Percentiles rank a stretch among this genome's conserved stretches.
These are phyloP conservation scores for Aurantiochytrium sp. DNA, from an alignment of 108 stramenopile genomes.

Conservation along the genomic window DNA sequence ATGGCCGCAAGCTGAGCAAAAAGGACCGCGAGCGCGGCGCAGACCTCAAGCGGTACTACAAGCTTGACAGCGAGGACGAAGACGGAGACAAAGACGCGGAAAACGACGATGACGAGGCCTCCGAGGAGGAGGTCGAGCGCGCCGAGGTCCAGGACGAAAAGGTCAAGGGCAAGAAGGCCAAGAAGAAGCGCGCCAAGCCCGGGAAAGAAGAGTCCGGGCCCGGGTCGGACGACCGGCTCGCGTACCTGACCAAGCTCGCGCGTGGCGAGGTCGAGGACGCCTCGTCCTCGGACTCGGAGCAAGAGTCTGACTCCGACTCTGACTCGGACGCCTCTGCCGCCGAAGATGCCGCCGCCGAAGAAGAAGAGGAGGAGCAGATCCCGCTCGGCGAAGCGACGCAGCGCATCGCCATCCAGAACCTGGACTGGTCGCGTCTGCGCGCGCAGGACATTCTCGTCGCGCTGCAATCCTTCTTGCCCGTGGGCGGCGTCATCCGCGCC, in stretches of 20 bases:
- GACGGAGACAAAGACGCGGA: neutral
- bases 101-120: neutral
- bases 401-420: slow-evolving; percentile 49
- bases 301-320: neutral
- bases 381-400: slow-evolving; percentile 34
- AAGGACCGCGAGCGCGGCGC: neutral
- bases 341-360: neutral
- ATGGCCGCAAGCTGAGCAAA: neutral
- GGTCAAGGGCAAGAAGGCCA: neutral
- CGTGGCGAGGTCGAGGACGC: slow-evolving; percentile 48
- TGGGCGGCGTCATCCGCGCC: slow-evolving; percentile 30
- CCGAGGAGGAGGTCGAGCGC: neutral
- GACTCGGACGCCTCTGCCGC: neutral
- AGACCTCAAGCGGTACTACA: neutral
- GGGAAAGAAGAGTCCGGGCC: neutral
- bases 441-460: slow-evolving; percentile 52
- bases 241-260: slow-evolving; percentile 45
- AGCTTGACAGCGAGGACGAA: neutral
- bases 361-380: slow-evolving; percentile 6
- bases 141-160: neutral
- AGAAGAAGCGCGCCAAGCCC: neutral
- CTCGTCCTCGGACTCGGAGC: neutral
- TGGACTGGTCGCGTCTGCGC: slow-evolving; percentile 54
- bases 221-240: slow-evolving; percentile 16
- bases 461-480: slow-evolving; percentile 51